These are phyloP conservation scores for Solanum tarijense DNA, from an alignment of 257 asterid genomes.

Conservation along the genomic window DNA sequence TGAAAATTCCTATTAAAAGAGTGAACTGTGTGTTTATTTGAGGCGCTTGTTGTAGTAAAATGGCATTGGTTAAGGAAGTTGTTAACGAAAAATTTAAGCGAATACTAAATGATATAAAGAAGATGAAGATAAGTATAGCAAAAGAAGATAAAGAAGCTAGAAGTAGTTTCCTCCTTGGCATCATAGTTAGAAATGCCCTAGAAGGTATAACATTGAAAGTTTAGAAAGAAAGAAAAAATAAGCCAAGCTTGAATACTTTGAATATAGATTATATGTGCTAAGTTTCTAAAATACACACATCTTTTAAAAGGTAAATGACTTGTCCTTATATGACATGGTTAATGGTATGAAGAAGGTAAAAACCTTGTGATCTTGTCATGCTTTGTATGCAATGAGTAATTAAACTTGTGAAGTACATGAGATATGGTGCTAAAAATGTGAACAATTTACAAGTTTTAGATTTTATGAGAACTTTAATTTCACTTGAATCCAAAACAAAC, in stretches of 20 bases:
- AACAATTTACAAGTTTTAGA: neutral
- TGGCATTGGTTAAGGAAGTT: neutral
- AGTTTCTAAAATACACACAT: neutral
- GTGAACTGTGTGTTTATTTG: constrained; percentile 16
- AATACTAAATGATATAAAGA: constrained; percentile 33
- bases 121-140: constrained; percentile 20
- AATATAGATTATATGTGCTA: no score
- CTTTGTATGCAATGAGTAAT: neutral
- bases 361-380: neutral
- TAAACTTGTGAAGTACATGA: neutral
- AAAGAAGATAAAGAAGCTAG: constrained; percentile 18
- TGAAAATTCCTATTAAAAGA: constrained; percentile 56
- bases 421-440: neutral
- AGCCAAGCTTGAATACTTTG: neutral
- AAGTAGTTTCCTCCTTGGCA: constrained; percentile 7
- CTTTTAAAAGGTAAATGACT: neutral
- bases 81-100: constrained; percentile 20
- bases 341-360: neutral
- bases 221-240: neutral
- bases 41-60: neutral
- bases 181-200: neutral
- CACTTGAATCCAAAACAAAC: neutral
- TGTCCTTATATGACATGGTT: neutral
- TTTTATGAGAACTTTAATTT: neutral
- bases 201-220: neutral